Evolutionary conservation across 2,329 filamentous ascomycete species (phyloP).

Genomic region (Monosporascus ibericus): DNA sequence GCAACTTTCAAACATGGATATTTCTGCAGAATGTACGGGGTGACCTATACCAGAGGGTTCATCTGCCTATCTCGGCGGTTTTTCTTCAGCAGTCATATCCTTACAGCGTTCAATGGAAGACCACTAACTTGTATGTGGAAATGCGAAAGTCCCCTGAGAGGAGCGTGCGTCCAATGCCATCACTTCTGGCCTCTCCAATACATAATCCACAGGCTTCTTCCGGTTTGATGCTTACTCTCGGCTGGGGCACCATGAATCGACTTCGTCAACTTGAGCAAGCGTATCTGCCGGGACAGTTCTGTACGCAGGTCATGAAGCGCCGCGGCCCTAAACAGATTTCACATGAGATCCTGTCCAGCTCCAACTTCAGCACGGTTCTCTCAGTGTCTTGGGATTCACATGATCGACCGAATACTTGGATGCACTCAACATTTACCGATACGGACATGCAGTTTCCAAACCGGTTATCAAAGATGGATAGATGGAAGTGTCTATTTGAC

Average conservation of each 20-base stretch:
- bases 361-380: constrained; percentile 2
- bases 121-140: background rate
- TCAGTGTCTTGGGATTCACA: constrained; percentile 9
- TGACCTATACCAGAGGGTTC: constrained; percentile 3
- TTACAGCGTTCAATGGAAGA: background rate
- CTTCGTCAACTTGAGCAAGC: background rate
- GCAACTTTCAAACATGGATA: constrained; percentile 11
- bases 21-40: background rate
- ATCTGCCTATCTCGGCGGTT: constrained; percentile 4
- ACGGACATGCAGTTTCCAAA: background rate
- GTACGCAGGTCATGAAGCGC: background rate
- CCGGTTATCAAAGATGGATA: background rate
- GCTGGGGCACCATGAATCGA: background rate
- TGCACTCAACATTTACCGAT: constrained; percentile 6
- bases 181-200: background rate
- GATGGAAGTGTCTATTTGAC: constrained; percentile 8
- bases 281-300: constrained; percentile 2
- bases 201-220: background rate
- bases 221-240: background rate
- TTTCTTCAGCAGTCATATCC: constrained; percentile 6
- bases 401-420: constrained; percentile 1
- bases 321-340: constrained; percentile 1
- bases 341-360: constrained; percentile 10
- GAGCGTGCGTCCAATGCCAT: background rate
- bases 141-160: background rate